Base-by-base conservation (phyloP, 495 filamentous ascomycete genomes). In the Tuber aestivum region DNA sequence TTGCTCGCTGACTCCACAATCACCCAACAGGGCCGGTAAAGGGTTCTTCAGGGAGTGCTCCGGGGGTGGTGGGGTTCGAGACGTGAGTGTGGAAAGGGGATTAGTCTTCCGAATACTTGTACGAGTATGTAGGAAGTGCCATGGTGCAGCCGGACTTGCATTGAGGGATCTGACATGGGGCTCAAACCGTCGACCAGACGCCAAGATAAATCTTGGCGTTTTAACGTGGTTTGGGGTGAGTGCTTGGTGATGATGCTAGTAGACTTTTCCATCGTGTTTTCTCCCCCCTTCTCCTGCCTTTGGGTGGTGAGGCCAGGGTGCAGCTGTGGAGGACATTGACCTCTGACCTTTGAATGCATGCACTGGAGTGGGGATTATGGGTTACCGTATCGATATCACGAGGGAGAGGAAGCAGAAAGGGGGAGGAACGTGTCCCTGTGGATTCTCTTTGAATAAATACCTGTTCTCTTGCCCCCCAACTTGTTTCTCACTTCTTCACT, bases 401-500 rank as follows among this genome's bases (percentile, higher is more conserved):
- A 61, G 50, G 9, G 50, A 61, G 38, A 40, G 7, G 10, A 3
- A 61, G n/a, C 18, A 14, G 27, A 16, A 32, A 1, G 9, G n/a
- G 27, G 56, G 56, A 4, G 56, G 56, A 65, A 1, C 56, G 3
- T 35, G 56, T 3, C 14, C 10, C 4, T 35, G 27, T 18, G 27
- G 56, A 35, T 65, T 35, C 56, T 65, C 18, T 65, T 35, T 65
- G 41, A 76, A 79, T 79, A 79, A 79, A 79, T 79, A 79, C 70
- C 76, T 65, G 56, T 61, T 65, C 56, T 35, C 69, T 70, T 69
- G 40, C 41, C 48, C 75, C 56, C 40, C 35, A 69, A 38, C 41
- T 44, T 70, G 41, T 4, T 69, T 72, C 38, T 27, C 41, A 68
- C 70, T 44, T 69, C 72, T 69, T 72, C 69, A 72, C 65, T 50